These are phyloP conservation scores for Yamadazyma aaseri DNA, from an alignment of 1,139 yeast species.

Conservation along the genomic window DNA sequence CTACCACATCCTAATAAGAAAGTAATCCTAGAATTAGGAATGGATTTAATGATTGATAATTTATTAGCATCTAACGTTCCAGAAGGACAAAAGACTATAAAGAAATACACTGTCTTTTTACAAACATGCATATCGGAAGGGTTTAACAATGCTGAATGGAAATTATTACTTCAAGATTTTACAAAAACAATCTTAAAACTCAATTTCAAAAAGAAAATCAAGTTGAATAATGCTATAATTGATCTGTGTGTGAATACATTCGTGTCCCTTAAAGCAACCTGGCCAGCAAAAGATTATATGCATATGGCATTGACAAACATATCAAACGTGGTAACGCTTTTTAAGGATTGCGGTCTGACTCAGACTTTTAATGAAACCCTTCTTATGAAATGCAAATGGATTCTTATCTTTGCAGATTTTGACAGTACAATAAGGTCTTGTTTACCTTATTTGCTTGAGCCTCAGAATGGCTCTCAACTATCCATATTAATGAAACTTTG, in stretches of 20 bases:
- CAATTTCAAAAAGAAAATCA: slow-evolving; percentile 19
- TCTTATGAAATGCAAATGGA: slow-evolving; percentile 29
- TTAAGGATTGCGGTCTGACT: slow-evolving; percentile 25
- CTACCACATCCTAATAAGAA: slow-evolving; percentile 29
- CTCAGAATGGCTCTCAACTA: slow-evolving; percentile 17
- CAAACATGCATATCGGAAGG: slow-evolving; percentile 9
- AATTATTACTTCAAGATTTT: slow-evolving; percentile 14
- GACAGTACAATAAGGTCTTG: slow-evolving; percentile 17
- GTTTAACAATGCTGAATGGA: slow-evolving; percentile 5
- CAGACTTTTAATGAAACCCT: slow-evolving; percentile 21
- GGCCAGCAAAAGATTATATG: slow-evolving; percentile 24
- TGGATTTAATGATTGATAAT: slow-evolving; percentile 19
- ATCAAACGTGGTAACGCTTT: slow-evolving; percentile 20
- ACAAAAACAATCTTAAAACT: slow-evolving; percentile 22
- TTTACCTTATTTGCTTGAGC: slow-evolving; percentile 20
- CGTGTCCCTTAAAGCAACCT: slow-evolving; percentile 15
- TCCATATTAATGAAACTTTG: slow-evolving; percentile 20
- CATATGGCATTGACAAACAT: slow-evolving; percentile 15
- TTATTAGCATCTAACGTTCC: slow-evolving; percentile 13
- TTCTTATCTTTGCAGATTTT: slow-evolving; percentile 28
- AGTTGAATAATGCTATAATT: slow-evolving; percentile 18
- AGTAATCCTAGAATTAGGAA: slow-evolving; percentile 27
- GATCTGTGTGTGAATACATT: slow-evolving; percentile 20
- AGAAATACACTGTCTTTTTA: slow-evolving; percentile 11
- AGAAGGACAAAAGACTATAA: slow-evolving; percentile 5